Evolutionary conservation across 306 rosid genomes (phyloP), one percentile per base, ranked within the genome.

Genomic region (Lathyrus tuberosus): DNA sequence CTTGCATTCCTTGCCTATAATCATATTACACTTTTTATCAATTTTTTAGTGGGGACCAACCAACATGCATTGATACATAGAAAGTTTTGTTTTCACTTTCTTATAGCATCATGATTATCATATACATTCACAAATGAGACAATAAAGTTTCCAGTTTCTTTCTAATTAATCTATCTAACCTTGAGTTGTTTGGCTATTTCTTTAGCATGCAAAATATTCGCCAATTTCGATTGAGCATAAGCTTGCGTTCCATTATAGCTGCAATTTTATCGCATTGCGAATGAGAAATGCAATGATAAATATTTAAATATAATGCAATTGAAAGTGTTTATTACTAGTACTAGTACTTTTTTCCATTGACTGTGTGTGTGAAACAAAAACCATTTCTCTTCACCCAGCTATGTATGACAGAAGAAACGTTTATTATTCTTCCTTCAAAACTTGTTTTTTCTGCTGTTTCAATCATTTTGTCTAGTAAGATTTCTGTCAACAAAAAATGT

Each of bases 231-330:
- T 54, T 83, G 96, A 33, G 97, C 88, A 62, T 94, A 94, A 28
- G 99, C 96, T 0, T 65, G 76, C 12, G 97, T 91, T 28, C 99
- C 97, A 82, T 94, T 89, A n/a, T 94, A 91, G 18, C 99, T 94
- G 80, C 86, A 79, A 41, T 14, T 9, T 7, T 24, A 22, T 76
- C 14, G n/a, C 42, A 62, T 63, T 18, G 22, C 48, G 59, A 46
- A 54, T 24, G 4, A 31, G 22, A 69, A 26, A 3, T 17, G 10
- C 3, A 26, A 51, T 16, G 16, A 62, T 76, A 10, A 75, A 35
- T 41, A 75, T 52, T 31, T 9, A 68, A 72, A 79, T n/a, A 2
- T 5, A 69, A 53, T 58, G 64, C n/a, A 57, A 67, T 8, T 51
- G 53, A 18, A 26, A 22, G 17, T 48, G 49, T 47, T 35, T 10